phyloP scores from a whole-genome alignment of 805 yeast species.

The Candida schatavii region DNA sequence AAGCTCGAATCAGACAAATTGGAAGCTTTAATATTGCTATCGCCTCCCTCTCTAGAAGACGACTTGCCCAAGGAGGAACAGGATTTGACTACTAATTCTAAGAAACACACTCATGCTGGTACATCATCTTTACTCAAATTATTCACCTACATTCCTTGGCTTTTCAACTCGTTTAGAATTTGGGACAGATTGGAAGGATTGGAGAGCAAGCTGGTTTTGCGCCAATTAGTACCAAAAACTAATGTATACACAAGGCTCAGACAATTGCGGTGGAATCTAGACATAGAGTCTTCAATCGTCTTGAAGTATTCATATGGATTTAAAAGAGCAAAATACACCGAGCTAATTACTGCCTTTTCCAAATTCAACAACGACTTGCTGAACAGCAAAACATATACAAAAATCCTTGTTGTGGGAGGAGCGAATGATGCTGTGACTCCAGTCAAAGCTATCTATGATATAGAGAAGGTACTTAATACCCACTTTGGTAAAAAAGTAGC shows the following conservation, averaged over 20 bases:
- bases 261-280: conserved; percentile 72
- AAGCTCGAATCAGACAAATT: conserved; percentile 38
- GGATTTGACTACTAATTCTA: neutral
- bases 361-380: conserved; percentile 32
- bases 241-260: conserved; percentile 43
- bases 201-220: conserved; percentile 54
- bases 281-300: conserved; percentile 53
- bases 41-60: conserved; percentile 45
- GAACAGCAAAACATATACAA: conserved; percentile 31
- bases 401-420: conserved; percentile 59
- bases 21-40: conserved; percentile 46
- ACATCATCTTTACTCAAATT: conserved; percentile 17
- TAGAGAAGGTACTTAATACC: conserved; percentile 23
- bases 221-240: conserved; percentile 41
- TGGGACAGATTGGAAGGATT: conserved; percentile 65
- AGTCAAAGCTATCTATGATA: conserved; percentile 27
- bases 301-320: conserved; percentile 54
- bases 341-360: conserved; percentile 40
- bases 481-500: conserved; percentile 26
- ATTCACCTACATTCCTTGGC: conserved; percentile 37
- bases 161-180: conserved; percentile 55
- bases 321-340: conserved; percentile 38
- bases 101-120: conserved; percentile 3
- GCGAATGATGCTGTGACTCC: conserved; percentile 58
- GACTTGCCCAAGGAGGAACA: conserved; percentile 12